Conservation (phyloP, 768 basidiomycete species). For the Suillus paluster region DNA sequence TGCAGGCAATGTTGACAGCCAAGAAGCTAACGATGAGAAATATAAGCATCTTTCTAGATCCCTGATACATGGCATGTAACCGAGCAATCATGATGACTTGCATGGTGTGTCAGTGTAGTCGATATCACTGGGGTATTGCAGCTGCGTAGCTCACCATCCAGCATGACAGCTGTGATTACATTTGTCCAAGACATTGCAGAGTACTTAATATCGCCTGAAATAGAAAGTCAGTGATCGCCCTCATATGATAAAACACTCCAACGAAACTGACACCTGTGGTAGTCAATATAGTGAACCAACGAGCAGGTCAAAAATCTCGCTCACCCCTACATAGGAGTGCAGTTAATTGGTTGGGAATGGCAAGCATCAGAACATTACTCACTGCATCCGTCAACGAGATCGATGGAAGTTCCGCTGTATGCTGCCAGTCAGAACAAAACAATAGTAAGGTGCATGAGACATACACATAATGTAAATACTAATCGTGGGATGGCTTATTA, state of each 20-base stretch:
- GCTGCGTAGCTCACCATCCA: no score
- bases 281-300: neutral
- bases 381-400: neutral
- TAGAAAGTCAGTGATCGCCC: constrained; percentile 21
- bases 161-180: no score
- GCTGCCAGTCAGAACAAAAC: neutral
- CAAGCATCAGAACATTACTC: neutral
- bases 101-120: no score
- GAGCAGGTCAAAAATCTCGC: neutral
- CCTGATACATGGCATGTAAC: no score
- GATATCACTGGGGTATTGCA: no score
- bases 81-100: no score
- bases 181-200: no score
- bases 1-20: no score
- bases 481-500: neutral
- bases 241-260: neutral
- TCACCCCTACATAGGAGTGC: neutral
- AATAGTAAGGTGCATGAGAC: neutral
- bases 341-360: neutral
- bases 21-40: no score
- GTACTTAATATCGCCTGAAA: constrained; percentile 25
- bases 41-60: no score
- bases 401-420: neutral
- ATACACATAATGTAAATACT: neutral
- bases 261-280: neutral